phyloP scores from a whole-genome alignment of 352 stramenopile genomes.

The Pythium plurisporium region DNA sequence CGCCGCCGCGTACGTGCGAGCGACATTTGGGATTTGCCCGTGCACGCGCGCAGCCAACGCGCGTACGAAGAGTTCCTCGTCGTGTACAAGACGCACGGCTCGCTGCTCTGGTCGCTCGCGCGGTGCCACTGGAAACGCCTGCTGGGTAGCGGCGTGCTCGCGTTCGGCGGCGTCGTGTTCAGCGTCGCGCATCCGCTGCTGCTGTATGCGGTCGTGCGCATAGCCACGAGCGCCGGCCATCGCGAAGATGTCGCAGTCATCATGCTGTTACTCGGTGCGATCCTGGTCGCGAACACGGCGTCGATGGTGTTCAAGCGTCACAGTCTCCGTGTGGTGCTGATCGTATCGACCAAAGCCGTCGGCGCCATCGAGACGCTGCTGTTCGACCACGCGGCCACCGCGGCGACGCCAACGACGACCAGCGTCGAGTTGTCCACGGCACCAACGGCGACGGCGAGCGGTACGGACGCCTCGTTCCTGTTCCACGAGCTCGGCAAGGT shows the following conservation, averaged over 20 bases:
- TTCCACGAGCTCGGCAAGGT: slow-evolving; percentile 23
- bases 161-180: slow-evolving; percentile 4
- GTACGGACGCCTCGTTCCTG: slow-evolving; percentile 15
- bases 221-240: slow-evolving; percentile 6
- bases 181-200: slow-evolving; percentile 21
- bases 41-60: slow-evolving; percentile 8
- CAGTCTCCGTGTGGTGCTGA: slow-evolving; percentile 3
- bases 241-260: slow-evolving; percentile 1
- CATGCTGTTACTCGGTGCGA: slow-evolving; percentile 1
- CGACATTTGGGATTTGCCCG: slow-evolving; percentile 17
- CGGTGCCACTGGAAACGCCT: slow-evolving; percentile 19
- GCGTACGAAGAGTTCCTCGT: slow-evolving; percentile 16
- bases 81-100: slow-evolving; percentile 13
- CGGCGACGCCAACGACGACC: background rate
- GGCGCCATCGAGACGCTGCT: slow-evolving; percentile 21
- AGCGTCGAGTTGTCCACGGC: too few relatives aligned
- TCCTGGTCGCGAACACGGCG: background rate
- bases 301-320: slow-evolving; percentile 8
- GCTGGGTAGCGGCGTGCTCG: slow-evolving; percentile 4
- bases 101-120: slow-evolving; percentile 12
- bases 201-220: slow-evolving; percentile 14
- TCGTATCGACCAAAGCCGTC: slow-evolving; percentile 12
- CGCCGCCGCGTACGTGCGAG: slow-evolving; percentile 2
- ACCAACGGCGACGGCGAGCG: background rate
- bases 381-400: slow-evolving; percentile 7